Conservation (phyloP, 2,329 filamentous ascomycete species). For the Cercospora zeae-maydis region DNA sequence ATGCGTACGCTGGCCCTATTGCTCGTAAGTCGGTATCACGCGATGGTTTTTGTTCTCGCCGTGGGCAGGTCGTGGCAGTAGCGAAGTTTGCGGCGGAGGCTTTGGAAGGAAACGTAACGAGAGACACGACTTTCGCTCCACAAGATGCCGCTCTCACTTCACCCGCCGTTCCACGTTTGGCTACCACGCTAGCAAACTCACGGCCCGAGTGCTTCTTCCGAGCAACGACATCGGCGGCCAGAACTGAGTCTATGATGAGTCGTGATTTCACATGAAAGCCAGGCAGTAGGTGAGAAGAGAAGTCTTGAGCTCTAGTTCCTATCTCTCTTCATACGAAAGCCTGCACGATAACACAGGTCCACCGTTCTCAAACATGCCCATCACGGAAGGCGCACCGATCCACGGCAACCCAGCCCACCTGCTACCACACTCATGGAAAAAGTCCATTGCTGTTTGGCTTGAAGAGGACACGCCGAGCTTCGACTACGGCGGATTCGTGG, state of each 20-base stretch:
- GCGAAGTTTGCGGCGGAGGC: no score
- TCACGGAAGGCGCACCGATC: slow-evolving; percentile 51
- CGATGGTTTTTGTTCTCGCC: no score
- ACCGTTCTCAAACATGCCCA: slow-evolving; percentile 28
- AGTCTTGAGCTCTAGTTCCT: not conserved
- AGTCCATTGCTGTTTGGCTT: slow-evolving; percentile 76
- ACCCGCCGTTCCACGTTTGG: not conserved
- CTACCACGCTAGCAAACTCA: not conserved
- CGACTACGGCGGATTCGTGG: slow-evolving; percentile 96
- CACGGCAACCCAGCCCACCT: slow-evolving; percentile 66
- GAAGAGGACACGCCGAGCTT: slow-evolving; percentile 95
- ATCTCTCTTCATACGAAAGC: not conserved
- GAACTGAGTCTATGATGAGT: slow-evolving; percentile 3
- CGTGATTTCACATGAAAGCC: not conserved
- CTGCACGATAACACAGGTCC: not conserved
- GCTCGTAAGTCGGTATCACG: no score
- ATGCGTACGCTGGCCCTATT: no score
- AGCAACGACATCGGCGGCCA: slow-evolving; percentile 11
- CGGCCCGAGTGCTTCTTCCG: not conserved
- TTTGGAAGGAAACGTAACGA: not conserved
- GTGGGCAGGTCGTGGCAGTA: no score
- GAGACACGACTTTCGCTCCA: not conserved
- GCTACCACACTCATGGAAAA: slow-evolving; percentile 80
- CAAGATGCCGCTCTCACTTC: not conserved
- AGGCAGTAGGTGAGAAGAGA: not conserved